phyloP scores from a whole-genome alignment of 768 basidiomycete genomes.

The Galerina marginata region DNA sequence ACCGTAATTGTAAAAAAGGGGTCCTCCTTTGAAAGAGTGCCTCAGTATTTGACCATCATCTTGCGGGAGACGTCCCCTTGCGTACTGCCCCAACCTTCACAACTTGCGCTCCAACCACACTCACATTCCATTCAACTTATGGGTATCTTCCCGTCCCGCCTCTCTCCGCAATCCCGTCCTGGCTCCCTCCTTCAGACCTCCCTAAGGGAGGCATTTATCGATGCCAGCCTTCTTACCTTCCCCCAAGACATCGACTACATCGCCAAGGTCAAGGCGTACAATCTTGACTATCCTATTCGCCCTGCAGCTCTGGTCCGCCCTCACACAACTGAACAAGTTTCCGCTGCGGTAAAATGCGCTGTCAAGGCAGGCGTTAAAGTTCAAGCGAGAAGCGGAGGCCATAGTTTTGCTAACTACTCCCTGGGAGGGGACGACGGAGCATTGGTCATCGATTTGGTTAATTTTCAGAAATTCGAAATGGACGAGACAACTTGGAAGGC shows the following conservation, averaged over 20 bases:
- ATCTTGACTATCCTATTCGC: slow-evolving; percentile 7
- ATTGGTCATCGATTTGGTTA: slow-evolving; percentile 8
- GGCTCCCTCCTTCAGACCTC: not conserved
- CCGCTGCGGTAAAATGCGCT: slow-evolving; percentile 11
- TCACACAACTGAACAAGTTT: slow-evolving; percentile 3
- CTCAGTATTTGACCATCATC: no score
- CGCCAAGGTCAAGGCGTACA: slow-evolving; percentile 5
- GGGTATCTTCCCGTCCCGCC: no score
- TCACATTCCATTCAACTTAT: no score
- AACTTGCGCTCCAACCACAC: no score
- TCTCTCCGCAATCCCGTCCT: not conserved
- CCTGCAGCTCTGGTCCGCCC: slow-evolving; percentile 11
- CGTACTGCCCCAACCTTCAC: no score
- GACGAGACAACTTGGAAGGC: slow-evolving; percentile 11
- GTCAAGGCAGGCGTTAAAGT: slow-evolving; percentile 11
- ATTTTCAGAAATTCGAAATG: slow-evolving; percentile 16
- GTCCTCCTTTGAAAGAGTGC: no score
- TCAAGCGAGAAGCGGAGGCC: slow-evolving; percentile 7
- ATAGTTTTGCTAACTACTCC: slow-evolving; percentile 14
- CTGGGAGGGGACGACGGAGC: slow-evolving; percentile 7
- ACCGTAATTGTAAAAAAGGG: no score
- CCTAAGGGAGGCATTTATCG: not conserved
- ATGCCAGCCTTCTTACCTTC: not conserved
- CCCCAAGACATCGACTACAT: slow-evolving; percentile 11
- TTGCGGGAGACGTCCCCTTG: no score